Base-by-base conservation (phyloP, 106 monocot species). In the Dendrobium huoshanense region DNA sequence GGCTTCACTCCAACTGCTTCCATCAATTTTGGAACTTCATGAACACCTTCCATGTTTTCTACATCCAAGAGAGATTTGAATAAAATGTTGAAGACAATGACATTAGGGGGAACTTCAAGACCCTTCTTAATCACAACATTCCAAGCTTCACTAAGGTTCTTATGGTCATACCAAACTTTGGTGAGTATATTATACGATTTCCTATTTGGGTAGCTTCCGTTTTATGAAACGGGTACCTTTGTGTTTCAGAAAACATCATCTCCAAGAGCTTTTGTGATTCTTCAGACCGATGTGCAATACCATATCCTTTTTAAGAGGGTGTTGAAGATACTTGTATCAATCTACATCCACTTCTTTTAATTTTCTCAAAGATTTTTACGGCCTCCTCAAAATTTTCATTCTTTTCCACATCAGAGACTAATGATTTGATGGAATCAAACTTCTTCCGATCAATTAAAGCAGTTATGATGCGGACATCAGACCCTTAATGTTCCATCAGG, bases 241-340 rank as follows among this genome's bases (percentile, higher is more conserved):
- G n/a, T 76, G 41, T 80, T 56, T 89, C 85, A 5, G 19, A 41
- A 17, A 82, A 83, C 92, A 94, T 96, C 85, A 90, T 84, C 58
- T 90, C 79, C 13, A 96, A 80, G 33, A 96, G 83, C 7, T 87
- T 87, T 59, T 87, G 80, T 17, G 92, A 87, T 59, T 94, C 94
- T 81, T 92, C 88, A 33, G 96, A 90, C 67, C 82, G 90, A 49
- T 85, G 84, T 9, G 67, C 87, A 15, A 96, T 92, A 7, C 94
- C 96, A 70, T 85, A 92, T 44, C 96, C 96, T 87, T 94, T 37
- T 96, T 43, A 96, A 92, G 11, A 94, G 91, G 13, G 94, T 96
- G 83, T 96, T 96, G 70, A 92, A 94, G 40, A 92, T 96, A 80
- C 90, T 92, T 7, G 86, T 87, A 9, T 96, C 16, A 88, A 87